Evolutionary conservation across 2,329 filamentous ascomycete species (phyloP).

Genomic region (Sporothrix schenckii): DNA sequence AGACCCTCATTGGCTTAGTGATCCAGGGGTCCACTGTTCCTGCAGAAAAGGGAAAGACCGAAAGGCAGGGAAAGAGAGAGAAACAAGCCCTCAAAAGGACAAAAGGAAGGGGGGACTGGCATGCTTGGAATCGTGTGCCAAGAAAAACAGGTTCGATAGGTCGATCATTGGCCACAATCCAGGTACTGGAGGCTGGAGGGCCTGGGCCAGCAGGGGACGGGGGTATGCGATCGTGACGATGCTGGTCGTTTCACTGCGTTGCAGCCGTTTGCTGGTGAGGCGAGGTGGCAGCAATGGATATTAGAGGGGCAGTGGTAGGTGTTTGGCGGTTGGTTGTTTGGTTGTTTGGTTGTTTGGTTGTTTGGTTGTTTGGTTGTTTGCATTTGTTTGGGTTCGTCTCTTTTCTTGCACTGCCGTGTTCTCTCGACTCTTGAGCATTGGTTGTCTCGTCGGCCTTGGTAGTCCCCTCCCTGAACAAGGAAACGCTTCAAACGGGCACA

Average conservation of each 20-base stretch:
- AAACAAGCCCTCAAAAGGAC: background rate
- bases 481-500: background rate
- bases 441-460: background rate
- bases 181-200: background rate
- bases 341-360: too few species aligned
- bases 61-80: background rate
- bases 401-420: background rate
- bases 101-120: background rate
- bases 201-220: background rate
- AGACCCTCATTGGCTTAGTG: background rate
- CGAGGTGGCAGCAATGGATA: background rate
- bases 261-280: slow-evolving; percentile 14
- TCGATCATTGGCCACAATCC: slow-evolving; percentile 11
- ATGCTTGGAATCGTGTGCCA: slow-evolving; percentile 23
- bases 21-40: background rate
- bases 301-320: background rate
- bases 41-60: background rate
- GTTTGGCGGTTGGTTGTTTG: background rate
- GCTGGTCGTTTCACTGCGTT: slow-evolving; percentile 26
- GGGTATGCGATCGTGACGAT: slow-evolving; percentile 17
- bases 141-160: slow-evolving; percentile 26
- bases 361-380: background rate
- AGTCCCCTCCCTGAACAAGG: background rate
- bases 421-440: background rate
- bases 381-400: background rate